These are phyloP conservation scores for Solanum megistacrolobum DNA, from an alignment of 257 asterid genomes.

Conservation along the genomic window DNA sequence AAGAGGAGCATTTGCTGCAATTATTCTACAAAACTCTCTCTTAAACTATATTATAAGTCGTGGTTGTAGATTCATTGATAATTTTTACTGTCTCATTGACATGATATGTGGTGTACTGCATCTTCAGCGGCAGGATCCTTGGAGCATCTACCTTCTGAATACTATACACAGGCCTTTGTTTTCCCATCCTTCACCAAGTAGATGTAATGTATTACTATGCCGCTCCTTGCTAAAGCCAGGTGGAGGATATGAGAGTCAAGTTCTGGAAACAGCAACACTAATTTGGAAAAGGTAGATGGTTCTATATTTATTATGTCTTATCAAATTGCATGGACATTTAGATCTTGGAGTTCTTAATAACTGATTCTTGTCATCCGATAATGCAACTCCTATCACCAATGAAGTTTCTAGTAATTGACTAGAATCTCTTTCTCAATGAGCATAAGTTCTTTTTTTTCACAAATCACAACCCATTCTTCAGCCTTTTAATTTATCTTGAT, in stretches of 20 bases:
- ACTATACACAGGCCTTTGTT: slow-evolving; percentile 6
- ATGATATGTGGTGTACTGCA: background rate
- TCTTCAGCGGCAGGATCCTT: slow-evolving; percentile 26
- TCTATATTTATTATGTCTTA: background rate
- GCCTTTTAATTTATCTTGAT: background rate
- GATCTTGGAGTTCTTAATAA: background rate
- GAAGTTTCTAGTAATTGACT: background rate
- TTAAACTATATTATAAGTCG: background rate
- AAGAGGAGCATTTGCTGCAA: background rate
- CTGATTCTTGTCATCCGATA: background rate
- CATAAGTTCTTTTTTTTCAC: background rate
- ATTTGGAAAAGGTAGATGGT: slow-evolving; percentile 15
- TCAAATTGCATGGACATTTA: background rate
- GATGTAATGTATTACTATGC: slow-evolving; percentile 20
- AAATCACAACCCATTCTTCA: background rate
- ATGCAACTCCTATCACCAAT: background rate
- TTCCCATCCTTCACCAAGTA: background rate
- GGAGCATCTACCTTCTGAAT: slow-evolving; percentile 15
- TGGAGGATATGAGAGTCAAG: slow-evolving; percentile 18
- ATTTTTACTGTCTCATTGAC: background rate
- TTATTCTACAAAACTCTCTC: background rate
- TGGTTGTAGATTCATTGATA: background rate
- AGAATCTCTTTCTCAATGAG: background rate
- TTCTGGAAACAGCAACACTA: slow-evolving; percentile 17
- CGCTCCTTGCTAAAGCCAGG: slow-evolving; percentile 24